These are phyloP conservation scores for Beauveria sp. DNA, from an alignment of 2,329 filamentous ascomycete genomes.

Conservation along the genomic window DNA sequence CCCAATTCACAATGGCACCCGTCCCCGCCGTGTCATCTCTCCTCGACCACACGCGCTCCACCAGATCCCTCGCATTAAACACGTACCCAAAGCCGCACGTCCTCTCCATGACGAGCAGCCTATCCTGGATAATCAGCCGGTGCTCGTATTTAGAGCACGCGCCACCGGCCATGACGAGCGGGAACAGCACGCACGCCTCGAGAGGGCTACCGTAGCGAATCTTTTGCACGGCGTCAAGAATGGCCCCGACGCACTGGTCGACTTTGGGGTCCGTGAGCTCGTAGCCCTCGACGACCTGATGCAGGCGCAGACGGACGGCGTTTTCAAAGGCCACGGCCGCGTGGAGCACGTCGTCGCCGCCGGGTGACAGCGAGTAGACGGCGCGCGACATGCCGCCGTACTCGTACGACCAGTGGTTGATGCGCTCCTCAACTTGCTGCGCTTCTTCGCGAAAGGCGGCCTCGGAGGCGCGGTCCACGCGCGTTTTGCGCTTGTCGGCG, in stretches of 20 bases:
- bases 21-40: constrained; percentile 22
- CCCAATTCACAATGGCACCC: constrained; percentile 26
- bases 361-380: constrained; percentile 16
- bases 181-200: constrained; percentile 33
- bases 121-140: constrained; percentile 30
- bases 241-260: constrained; percentile 24
- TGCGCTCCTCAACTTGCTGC: constrained; percentile 24
- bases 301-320: constrained; percentile 33
- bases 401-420: constrained; percentile 30
- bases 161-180: constrained; percentile 34
- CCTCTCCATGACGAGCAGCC: constrained; percentile 36
- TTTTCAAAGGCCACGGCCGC: constrained; percentile 33
- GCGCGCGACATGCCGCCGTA: constrained; percentile 21
- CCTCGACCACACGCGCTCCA: constrained; percentile 32
- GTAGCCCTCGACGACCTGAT: constrained; percentile 37
- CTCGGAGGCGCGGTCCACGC: constrained; percentile 24
- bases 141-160: constrained; percentile 29
- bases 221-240: constrained; percentile 28
- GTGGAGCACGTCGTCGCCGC: constrained; percentile 23
- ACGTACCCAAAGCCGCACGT: constrained; percentile 36
- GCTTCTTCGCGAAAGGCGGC: constrained; percentile 23
- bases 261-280: constrained; percentile 27
- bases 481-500: constrained; percentile 24
- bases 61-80: constrained; percentile 29
- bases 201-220: constrained; percentile 34